Conservation (phyloP, 2,329 filamentous ascomycete species). For the Phoma sp. region DNA sequence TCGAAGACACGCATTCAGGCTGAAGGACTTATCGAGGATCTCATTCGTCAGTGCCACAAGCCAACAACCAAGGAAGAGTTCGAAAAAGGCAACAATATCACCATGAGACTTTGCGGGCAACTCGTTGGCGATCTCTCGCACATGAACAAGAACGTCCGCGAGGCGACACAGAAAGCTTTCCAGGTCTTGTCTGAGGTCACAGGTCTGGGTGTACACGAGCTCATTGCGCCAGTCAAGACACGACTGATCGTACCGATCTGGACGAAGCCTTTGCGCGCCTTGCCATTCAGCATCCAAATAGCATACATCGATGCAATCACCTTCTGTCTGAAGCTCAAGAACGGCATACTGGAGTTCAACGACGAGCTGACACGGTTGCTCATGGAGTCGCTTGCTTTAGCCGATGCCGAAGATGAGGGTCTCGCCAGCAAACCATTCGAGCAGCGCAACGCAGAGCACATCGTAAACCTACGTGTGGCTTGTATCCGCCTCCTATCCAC, state of each 20-base stretch:
- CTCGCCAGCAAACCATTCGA: slow-evolving; percentile 86
- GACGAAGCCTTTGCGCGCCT: slow-evolving; percentile 88
- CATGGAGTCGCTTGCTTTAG: slow-evolving; percentile 90
- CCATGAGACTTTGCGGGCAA: slow-evolving; percentile 80
- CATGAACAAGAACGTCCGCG: slow-evolving; percentile 93
- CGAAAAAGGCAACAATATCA: slow-evolving; percentile 68
- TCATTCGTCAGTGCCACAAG: slow-evolving; percentile 81
- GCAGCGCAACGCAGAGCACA: slow-evolving; percentile 93
- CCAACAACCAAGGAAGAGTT: slow-evolving; percentile 81
- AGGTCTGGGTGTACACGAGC: slow-evolving; percentile 80
- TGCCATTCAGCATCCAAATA: slow-evolving; percentile 95
- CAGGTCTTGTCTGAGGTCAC: slow-evolving; percentile 81
- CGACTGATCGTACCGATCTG: slow-evolving; percentile 90
- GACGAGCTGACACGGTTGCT: slow-evolving; percentile 88
- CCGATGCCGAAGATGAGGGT: slow-evolving; percentile 92
- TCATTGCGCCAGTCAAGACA: slow-evolving; percentile 90
- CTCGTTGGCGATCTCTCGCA: slow-evolving; percentile 90
- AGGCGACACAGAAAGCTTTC: slow-evolving; percentile 82
- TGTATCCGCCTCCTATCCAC: slow-evolving; percentile 93
- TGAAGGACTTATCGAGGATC: slow-evolving; percentile 80
- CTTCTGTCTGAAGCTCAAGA: slow-evolving; percentile 89
- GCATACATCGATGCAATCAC: slow-evolving; percentile 98
- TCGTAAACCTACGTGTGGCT: slow-evolving; percentile 88
- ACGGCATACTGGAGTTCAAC: slow-evolving; percentile 89
- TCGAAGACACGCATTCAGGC: slow-evolving; percentile 86